phyloP scores from a whole-genome alignment of 306 rosid species.

The Calophaca sinica region DNA sequence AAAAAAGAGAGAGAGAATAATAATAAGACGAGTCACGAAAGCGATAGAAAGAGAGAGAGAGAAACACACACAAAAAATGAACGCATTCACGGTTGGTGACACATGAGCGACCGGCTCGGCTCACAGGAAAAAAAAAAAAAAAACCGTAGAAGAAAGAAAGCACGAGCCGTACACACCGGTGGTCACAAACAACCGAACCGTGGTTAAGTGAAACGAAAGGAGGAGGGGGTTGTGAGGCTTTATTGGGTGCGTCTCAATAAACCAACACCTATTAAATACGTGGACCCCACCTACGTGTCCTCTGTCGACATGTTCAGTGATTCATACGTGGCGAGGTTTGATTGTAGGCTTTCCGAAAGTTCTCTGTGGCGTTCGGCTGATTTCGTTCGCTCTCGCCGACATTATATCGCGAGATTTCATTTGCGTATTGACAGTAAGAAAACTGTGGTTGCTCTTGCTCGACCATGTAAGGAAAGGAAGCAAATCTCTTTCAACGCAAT shows the following conservation, averaged over 20 bases:
- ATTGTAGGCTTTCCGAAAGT: conserved; percentile 27
- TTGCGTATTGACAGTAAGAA: background rate
- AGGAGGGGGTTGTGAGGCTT: background rate
- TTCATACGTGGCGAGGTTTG: conserved; percentile 47
- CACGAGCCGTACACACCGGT: conserved; percentile 52
- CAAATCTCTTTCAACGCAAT: background rate
- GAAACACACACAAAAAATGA: background rate
- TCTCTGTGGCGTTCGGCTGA: conserved; percentile 7
- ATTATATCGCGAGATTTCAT: conserved; percentile 66
- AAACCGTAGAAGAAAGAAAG: conserved; percentile 20
- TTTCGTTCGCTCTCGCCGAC: conserved; percentile 67
- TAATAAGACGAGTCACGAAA: conserved; percentile 33
- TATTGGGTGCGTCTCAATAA: conserved; percentile 33
- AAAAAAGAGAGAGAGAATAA: background rate
- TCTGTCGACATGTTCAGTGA: background rate
- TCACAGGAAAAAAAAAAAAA: background rate
- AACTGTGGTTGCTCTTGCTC: background rate
- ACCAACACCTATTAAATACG: conserved; percentile 55
- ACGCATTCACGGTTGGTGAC: conserved; percentile 39
- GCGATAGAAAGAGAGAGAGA: background rate
- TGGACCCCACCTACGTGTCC: conserved; percentile 60
- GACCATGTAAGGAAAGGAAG: background rate
- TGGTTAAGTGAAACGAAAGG: conserved; percentile 9
- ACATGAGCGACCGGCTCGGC: conserved; percentile 45
- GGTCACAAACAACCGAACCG: conserved; percentile 43